phyloP scores from a whole-genome alignment of 225 moss, liverwort and hornwort species.

The Antitrichia curtipendula region DNA sequence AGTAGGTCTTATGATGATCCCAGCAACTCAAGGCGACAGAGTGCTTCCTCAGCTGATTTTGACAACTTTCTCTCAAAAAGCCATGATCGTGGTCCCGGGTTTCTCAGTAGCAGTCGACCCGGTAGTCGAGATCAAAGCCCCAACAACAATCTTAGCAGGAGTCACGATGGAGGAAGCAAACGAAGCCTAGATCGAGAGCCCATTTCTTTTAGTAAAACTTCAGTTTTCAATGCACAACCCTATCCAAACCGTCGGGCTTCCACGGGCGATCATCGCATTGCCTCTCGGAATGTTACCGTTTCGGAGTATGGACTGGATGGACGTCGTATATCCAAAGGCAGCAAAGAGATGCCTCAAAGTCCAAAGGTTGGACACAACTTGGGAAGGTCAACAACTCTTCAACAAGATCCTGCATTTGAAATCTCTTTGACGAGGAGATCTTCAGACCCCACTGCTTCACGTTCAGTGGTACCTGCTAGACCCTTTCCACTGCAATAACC shows the following conservation, averaged over 20 bases:
- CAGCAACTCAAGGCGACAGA: slow-evolving; percentile 9
- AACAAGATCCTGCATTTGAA: slow-evolving; percentile 26
- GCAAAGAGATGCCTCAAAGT: slow-evolving; percentile 13
- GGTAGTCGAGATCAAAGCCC: slow-evolving; percentile 4
- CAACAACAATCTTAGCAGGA: background rate
- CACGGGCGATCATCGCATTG: slow-evolving; percentile 4
- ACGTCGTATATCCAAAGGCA: slow-evolving; percentile 22
- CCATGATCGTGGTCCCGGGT: slow-evolving; percentile 19
- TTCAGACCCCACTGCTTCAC: slow-evolving; percentile 6
- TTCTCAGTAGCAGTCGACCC: slow-evolving; percentile 1
- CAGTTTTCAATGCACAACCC: background rate
- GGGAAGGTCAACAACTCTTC: slow-evolving; percentile 27
- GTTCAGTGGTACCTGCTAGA: background rate
- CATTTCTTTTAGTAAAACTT: background rate
- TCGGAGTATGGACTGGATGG: slow-evolving; percentile 38
- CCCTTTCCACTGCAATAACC: background rate
- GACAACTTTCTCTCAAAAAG: slow-evolving; percentile 16
- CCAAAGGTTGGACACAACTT: background rate
- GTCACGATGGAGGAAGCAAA: slow-evolving; percentile 10
- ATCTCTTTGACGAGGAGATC: slow-evolving; percentile 12
- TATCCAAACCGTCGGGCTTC: slow-evolving; percentile 11
- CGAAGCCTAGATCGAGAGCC: background rate
- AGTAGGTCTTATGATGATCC: slow-evolving; percentile 26
- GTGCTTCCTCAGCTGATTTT: slow-evolving; percentile 16
- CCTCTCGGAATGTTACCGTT: slow-evolving; percentile 6